Evolutionary conservation across 2,329 filamentous ascomycete genomes (phyloP).

Genomic region (Colletotrichum simmondsii): DNA sequence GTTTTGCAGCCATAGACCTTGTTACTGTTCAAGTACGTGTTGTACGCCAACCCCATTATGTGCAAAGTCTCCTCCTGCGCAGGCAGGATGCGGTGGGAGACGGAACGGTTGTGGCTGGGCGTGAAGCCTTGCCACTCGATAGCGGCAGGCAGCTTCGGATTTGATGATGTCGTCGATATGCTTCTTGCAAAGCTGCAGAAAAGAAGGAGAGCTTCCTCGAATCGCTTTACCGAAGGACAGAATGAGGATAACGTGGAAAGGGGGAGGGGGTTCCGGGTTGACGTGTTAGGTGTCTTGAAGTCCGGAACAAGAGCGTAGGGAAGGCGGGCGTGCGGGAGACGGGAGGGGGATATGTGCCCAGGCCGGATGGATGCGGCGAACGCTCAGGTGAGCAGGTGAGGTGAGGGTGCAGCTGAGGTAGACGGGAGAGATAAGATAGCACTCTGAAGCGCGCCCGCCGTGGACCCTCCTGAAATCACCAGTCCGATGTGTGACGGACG

Average conservation of each 20-base stretch:
- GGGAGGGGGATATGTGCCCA: neutral
- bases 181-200: neutral
- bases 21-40: conserved; percentile 86
- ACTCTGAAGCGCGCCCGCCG: neutral
- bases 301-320: neutral
- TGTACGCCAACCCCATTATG: conserved; percentile 90
- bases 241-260: neutral
- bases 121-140: neutral
- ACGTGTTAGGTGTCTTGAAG: neutral
- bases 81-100: neutral
- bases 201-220: neutral
- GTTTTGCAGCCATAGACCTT: conserved; percentile 93
- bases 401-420: neutral
- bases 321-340: neutral
- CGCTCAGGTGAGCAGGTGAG: neutral
- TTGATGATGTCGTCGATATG: neutral
- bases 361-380: neutral
- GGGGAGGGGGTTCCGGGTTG: neutral
- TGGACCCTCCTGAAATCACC: neutral
- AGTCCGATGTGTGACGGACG: neutral
- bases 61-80: neutral
- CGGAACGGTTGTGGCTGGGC: neutral
- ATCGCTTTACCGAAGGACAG: neutral
- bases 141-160: neutral
- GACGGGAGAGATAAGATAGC: neutral